A percentile compares a stretch with the other conserved stretches of the same genome.
Conservation (phyloP, 768 basidiomycete species). For the Leccinum boreale region DNA sequence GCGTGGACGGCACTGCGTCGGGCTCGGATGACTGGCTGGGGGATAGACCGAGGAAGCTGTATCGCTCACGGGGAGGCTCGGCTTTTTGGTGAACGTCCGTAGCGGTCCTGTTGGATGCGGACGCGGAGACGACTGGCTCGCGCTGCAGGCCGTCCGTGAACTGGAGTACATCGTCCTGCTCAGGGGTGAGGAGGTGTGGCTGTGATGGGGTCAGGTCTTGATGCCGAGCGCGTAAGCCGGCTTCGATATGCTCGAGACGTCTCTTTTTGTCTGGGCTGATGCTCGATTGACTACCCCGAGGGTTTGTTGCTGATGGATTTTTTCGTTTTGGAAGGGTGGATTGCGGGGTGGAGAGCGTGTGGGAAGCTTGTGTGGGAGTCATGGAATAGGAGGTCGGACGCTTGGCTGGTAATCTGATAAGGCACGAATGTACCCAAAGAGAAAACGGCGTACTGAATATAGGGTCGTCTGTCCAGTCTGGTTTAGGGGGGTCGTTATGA, state of each 20-base stretch:
- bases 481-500: not conserved
- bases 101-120: not conserved
- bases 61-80: not conserved
- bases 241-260: slow-evolving; percentile 11
- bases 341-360: not conserved
- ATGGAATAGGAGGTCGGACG: not conserved
- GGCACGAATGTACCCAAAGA: not conserved
- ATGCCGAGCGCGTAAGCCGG: slow-evolving; percentile 3
- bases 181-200: not conserved
- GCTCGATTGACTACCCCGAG: not conserved
- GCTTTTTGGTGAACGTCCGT: not conserved
- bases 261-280: not conserved
- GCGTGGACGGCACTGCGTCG: slow-evolving; percentile 10
- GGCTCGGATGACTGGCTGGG: slow-evolving; percentile 12
- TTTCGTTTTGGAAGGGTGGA: slow-evolving; percentile 7
- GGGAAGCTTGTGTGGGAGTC: not conserved
- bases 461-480: slow-evolving; percentile 35
- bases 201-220: not conserved
- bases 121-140: not conserved
- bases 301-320: not conserved
- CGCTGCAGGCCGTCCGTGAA: slow-evolving; percentile 12
- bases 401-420: slow-evolving; percentile 1
- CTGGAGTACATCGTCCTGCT: slow-evolving; percentile 8
- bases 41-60: slow-evolving; percentile 22
- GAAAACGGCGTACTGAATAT: slow-evolving; percentile 8